phyloP scores from a whole-genome alignment of 2,329 filamentous ascomycete genomes.

The Diaporthe citrichinensis region DNA sequence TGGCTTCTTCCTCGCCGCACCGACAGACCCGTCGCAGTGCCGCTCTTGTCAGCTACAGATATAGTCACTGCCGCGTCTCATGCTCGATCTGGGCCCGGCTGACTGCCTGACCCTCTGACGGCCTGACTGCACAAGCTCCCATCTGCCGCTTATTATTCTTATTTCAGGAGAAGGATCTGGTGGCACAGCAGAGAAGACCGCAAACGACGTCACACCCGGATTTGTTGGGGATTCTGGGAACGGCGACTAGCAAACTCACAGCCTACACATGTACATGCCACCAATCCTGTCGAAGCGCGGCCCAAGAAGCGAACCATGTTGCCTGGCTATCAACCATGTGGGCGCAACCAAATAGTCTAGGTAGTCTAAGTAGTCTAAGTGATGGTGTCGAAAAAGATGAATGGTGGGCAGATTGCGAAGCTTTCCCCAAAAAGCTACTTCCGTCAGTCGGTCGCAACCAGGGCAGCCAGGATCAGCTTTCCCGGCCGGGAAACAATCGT shows the following conservation, averaged over 20 bases:
- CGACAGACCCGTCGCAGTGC: not conserved
- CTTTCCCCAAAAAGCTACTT: constrained; percentile 18
- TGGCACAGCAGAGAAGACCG: constrained; percentile 23
- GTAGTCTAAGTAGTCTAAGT: not conserved
- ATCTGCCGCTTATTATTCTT: constrained; percentile 20
- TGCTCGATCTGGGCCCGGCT: not conserved
- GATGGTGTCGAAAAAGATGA: not conserved
- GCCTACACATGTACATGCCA: not conserved
- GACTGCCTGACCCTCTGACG: constrained; percentile 1
- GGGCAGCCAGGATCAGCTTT: not conserved
- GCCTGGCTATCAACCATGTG: not conserved
- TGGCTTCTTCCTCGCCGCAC: not conserved
- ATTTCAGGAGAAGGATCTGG: constrained; percentile 27
- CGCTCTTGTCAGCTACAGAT: not conserved
- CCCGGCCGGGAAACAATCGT: constrained; percentile 22
- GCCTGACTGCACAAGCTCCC: not conserved
- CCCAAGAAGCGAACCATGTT: not conserved
- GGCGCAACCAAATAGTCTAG: not conserved
- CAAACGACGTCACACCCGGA: constrained; percentile 26
- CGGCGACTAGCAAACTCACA: not conserved
- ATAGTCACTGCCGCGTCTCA: constrained; percentile 6
- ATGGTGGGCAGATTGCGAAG: constrained; percentile 2
- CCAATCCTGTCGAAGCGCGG: not conserved
- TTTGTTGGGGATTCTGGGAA: constrained; percentile 25
- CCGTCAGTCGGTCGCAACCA: constrained; percentile 9